These are phyloP conservation scores for Amanita pseudoporphyria DNA, from an alignment of 768 basidiomycete genomes.

Conservation along the genomic window DNA sequence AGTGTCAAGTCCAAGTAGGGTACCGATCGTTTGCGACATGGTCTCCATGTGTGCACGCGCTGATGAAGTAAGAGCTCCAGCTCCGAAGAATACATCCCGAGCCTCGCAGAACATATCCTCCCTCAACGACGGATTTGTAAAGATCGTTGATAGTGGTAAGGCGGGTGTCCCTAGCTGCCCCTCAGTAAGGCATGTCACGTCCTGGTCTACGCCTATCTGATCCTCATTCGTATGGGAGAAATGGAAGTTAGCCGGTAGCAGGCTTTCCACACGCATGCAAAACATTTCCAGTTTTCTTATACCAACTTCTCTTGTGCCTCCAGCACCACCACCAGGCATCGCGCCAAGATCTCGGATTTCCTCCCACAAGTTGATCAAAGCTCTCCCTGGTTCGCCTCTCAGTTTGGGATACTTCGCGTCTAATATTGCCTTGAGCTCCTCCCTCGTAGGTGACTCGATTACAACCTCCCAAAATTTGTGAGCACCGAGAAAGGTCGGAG, in stretches of 20 bases:
- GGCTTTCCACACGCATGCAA: constrained; percentile 58
- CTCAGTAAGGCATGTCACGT: background rate
- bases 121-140: constrained; percentile 65
- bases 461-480: constrained; percentile 75
- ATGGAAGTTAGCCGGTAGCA: constrained; percentile 43
- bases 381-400: constrained; percentile 32
- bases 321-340: constrained; percentile 18
- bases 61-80: constrained; percentile 42
- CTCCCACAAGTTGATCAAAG: constrained; percentile 65
- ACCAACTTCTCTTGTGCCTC: constrained; percentile 54
- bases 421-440: constrained; percentile 68
- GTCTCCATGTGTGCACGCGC: constrained; percentile 39
- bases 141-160: constrained; percentile 31
- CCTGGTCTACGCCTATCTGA: constrained; percentile 29
- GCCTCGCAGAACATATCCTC: constrained; percentile 89
- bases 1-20: constrained; percentile 52
- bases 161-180: constrained; percentile 5
- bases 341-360: constrained; percentile 38
- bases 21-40: constrained; percentile 46
- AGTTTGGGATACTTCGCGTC: constrained; percentile 56
- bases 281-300: constrained; percentile 79
- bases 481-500: constrained; percentile 71
- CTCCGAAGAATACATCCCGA: constrained; percentile 86
- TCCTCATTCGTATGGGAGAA: constrained; percentile 28
- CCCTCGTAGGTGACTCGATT: constrained; percentile 46